phyloP scores from a whole-genome alignment of 2,329 filamentous ascomycete genomes.

The Hypoxylon sp. region DNA sequence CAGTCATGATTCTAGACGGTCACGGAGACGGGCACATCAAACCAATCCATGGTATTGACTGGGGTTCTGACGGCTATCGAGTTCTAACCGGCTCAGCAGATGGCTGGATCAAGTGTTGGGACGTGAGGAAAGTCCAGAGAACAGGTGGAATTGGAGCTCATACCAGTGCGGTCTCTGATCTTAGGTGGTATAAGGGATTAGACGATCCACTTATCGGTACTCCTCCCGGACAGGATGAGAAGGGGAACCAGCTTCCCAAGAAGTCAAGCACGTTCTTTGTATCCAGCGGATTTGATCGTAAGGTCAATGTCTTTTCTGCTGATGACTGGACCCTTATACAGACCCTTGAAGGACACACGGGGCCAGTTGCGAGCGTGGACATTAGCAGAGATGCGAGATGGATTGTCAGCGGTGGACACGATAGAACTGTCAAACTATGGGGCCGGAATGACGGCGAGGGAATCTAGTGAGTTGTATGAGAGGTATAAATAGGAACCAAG shows the following conservation, averaged over 20 bases:
- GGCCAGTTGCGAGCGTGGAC: slow-evolving; percentile 92
- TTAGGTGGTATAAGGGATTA: slow-evolving; percentile 92
- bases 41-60: slow-evolving; percentile 93
- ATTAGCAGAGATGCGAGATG: slow-evolving; percentile 87
- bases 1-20: slow-evolving; percentile 94
- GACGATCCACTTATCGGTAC: slow-evolving; percentile 79
- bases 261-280: slow-evolving; percentile 94
- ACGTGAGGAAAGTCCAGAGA: slow-evolving; percentile 88
- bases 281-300: slow-evolving; percentile 91
- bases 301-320: slow-evolving; percentile 94
- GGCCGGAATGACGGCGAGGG: slow-evolving; percentile 81
- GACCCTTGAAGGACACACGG: slow-evolving; percentile 89
- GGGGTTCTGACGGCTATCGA: slow-evolving; percentile 92
- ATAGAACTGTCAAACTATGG: slow-evolving; percentile 97
- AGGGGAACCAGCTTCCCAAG: slow-evolving; percentile 79
- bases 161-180: slow-evolving; percentile 89
- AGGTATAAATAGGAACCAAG: slow-evolving; percentile 9
- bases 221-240: slow-evolving; percentile 73
- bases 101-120: slow-evolving; percentile 98
- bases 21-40: slow-evolving; percentile 86
- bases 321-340: slow-evolving; percentile 96
- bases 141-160: slow-evolving; percentile 92
- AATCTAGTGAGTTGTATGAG: slow-evolving; percentile 54
- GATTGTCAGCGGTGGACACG: slow-evolving; percentile 95
- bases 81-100: slow-evolving; percentile 93